These are phyloP conservation scores for Citrullus amarus DNA, from an alignment of 306 rosid species.

Conservation along the genomic window DNA sequence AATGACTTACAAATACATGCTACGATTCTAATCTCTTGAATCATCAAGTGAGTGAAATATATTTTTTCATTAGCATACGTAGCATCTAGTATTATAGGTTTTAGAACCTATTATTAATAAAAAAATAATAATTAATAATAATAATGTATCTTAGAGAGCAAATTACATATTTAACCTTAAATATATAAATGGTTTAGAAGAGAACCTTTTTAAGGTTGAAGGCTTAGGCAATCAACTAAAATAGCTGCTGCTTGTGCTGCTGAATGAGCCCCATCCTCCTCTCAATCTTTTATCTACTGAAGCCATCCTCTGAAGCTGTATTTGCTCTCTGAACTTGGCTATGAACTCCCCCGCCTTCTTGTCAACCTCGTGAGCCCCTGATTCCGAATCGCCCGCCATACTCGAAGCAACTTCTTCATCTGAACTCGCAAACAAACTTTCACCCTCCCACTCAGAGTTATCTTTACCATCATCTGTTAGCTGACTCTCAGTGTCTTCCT, in stretches of 20 bases:
- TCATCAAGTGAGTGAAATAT: no score
- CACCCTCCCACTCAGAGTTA: constrained; percentile 25
- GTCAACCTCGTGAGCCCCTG: constrained; percentile 70
- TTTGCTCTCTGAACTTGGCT: constrained; percentile 83
- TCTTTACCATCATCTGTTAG: constrained; percentile 14
- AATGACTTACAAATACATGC: no score
- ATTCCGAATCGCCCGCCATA: constrained; percentile 23
- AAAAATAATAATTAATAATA: background rate
- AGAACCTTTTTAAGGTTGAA: background rate
- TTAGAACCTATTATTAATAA: no score
- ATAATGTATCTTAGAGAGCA: background rate
- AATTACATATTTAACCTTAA: background rate
- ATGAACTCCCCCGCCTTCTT: constrained; percentile 94
- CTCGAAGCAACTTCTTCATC: constrained; percentile 32
- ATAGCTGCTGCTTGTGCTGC: constrained; percentile 17
- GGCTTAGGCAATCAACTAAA: constrained; percentile 27
- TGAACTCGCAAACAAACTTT: constrained; percentile 26
- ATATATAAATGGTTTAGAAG: background rate
- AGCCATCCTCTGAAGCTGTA: constrained; percentile 76
- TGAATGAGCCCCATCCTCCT: constrained; percentile 24
- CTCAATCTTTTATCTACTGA: constrained; percentile 57
- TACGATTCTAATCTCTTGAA: no score
- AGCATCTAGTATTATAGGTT: no score
- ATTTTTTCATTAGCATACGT: no score
- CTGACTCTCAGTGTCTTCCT: constrained; percentile 23